A percentile compares a stretch with the other conserved stretches of the same genome.
These are phyloP conservation scores for Wickerhamiella sergipiensis DNA, from an alignment of 805 yeast genomes.

Conservation along the genomic window DNA sequence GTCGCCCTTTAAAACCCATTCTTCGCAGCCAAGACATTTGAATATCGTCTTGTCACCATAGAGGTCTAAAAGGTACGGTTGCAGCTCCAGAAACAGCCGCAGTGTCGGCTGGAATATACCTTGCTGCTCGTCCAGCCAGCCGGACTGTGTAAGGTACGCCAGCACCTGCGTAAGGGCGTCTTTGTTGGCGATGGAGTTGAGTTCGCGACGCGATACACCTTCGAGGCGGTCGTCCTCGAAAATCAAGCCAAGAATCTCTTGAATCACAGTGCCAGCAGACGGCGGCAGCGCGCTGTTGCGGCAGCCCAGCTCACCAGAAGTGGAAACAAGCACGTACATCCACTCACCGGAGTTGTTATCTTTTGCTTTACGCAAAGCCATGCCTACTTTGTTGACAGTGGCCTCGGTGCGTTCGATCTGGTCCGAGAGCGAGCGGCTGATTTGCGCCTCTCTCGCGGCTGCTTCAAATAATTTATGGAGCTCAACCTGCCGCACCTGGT, in stretches of 20 bases:
- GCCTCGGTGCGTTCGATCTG: not conserved
- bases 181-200: not conserved
- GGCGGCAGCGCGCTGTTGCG: not conserved
- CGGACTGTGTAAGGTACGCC: not conserved
- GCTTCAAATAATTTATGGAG: not conserved
- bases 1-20: constrained; percentile 10
- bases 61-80: constrained; percentile 6
- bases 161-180: not conserved
- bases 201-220: not conserved
- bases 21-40: constrained; percentile 11
- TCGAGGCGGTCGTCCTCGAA: not conserved
- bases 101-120: constrained; percentile 3
- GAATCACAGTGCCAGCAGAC: not conserved
- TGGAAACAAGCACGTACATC: constrained; percentile 4
- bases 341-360: constrained; percentile 6
- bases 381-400: constrained; percentile 5
- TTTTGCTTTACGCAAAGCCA: constrained; percentile 6
- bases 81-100: constrained; percentile 8
- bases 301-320: not conserved
- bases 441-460: not conserved
- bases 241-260: not conserved
- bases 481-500: not conserved
- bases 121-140: not conserved
- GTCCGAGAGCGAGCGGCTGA: not conserved
- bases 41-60: constrained; percentile 8